Conservation (phyloP, 805 yeast genomes). For the Ogataea kodamae region DNA sequence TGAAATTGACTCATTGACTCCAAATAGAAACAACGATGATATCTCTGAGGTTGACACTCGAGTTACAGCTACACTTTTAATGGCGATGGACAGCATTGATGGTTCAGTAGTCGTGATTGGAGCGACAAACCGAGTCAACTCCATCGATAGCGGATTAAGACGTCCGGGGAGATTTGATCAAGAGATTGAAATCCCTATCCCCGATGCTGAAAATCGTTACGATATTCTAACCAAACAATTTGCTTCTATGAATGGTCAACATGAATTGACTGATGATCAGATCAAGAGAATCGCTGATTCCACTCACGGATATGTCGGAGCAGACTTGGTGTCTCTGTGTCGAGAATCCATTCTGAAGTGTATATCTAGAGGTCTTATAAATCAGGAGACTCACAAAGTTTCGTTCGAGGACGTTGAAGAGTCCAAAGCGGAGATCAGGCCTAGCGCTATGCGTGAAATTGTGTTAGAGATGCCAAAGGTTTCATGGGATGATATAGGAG, state of each 20-base stretch:
- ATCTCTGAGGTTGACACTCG: constrained; percentile 87
- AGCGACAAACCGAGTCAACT: constrained; percentile 91
- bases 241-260: constrained; percentile 44
- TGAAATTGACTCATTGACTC: constrained; percentile 90
- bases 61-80: constrained; percentile 82
- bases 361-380: constrained; percentile 55
- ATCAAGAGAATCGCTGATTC: constrained; percentile 62
- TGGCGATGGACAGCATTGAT: constrained; percentile 77
- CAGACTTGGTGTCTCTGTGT: constrained; percentile 83
- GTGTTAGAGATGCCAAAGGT: constrained; percentile 93
- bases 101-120: constrained; percentile 69
- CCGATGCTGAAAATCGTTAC: constrained; percentile 75
- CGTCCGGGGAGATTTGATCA: constrained; percentile 95
- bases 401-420: constrained; percentile 55
- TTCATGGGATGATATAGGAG: constrained; percentile 93
- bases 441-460: constrained; percentile 96
- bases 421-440: constrained; percentile 78
- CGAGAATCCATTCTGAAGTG: constrained; percentile 87
- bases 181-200: constrained; percentile 89
- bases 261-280: constrained; percentile 49
- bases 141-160: constrained; percentile 83
- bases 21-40: constrained; percentile 78
- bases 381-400: constrained; percentile 41
- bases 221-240: constrained; percentile 71
- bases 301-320: constrained; percentile 98